phyloP scores from a whole-genome alignment of 192 early-diverging fungal species.

The Globomyces pollinis-pini region DNA sequence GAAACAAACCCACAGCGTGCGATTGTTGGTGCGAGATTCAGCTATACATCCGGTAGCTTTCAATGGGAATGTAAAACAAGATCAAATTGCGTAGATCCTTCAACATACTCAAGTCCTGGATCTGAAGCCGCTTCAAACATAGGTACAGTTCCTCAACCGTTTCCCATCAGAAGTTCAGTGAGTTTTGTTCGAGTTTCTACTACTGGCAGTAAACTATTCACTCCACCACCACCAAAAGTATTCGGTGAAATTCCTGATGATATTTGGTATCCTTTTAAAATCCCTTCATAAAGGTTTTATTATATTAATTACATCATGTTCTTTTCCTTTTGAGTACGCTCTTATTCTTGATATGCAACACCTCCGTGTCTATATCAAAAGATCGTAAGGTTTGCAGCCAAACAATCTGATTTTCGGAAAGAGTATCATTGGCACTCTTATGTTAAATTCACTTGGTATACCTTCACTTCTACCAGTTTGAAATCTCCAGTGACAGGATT shows the following conservation, averaged over 20 bases:
- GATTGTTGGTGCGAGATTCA: slow-evolving; percentile 10
- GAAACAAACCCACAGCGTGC: not conserved
- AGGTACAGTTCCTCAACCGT: not conserved
- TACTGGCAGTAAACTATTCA: not conserved
- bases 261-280: slow-evolving; percentile 13
- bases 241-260: not conserved
- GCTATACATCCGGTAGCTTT: slow-evolving; percentile 7
- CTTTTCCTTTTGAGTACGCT: too few relatives aligned
- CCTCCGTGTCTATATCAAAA: slow-evolving; percentile 25
- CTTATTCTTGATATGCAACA: slow-evolving; percentile 28
- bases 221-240: slow-evolving; percentile 8
- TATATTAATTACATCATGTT: not conserved
- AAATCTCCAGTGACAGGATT: slow-evolving; percentile 18
- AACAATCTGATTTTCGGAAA: slow-evolving; percentile 38
- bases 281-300: not conserved
- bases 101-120: not conserved
- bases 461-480: slow-evolving; percentile 42
- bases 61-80: not conserved
- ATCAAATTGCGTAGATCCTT: not conserved
- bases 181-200: slow-evolving; percentile 7
- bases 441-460: too few relatives aligned
- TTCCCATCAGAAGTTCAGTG: not conserved
- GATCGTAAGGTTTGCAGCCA: slow-evolving; percentile 30
- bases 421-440: slow-evolving; percentile 33
- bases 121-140: not conserved